These are phyloP conservation scores for Fraxinus latifolia DNA, from an alignment of 305 asterid genomes.

Conservation along the genomic window DNA sequence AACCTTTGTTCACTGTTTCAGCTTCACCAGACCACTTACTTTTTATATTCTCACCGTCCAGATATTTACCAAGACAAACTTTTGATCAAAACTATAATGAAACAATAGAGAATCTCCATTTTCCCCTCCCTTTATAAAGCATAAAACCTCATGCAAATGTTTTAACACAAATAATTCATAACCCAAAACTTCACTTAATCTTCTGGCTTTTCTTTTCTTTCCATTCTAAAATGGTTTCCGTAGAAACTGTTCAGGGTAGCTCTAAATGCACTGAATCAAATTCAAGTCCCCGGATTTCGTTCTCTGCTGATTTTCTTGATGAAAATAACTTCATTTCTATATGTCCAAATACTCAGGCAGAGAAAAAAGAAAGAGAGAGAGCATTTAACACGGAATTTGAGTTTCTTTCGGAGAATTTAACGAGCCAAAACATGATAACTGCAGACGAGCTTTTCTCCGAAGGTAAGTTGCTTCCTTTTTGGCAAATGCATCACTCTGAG, in stretches of 20 bases:
- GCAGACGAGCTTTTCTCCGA: slow-evolving; percentile 79
- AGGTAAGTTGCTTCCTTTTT: slow-evolving; percentile 71
- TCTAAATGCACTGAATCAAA: slow-evolving; percentile 26
- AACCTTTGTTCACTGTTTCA: slow-evolving; percentile 35
- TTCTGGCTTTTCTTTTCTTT: neutral
- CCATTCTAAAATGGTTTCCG: slow-evolving; percentile 46
- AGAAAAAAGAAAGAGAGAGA: slow-evolving; percentile 27
- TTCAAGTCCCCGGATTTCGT: slow-evolving; percentile 69
- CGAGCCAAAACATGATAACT: slow-evolving; percentile 42
- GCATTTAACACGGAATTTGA: slow-evolving; percentile 51
- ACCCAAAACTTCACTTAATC: neutral
- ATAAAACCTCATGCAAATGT: slow-evolving; percentile 19
- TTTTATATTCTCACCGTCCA: slow-evolving; percentile 34
- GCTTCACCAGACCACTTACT: slow-evolving; percentile 40
- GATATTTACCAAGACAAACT: neutral
- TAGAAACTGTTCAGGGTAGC: slow-evolving; percentile 30
- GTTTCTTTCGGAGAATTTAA: slow-evolving; percentile 53
- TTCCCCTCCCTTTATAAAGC: slow-evolving; percentile 27
- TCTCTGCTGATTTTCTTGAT: slow-evolving; percentile 84
- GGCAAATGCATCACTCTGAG: slow-evolving; percentile 52
- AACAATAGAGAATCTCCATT: neutral
- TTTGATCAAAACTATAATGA: neutral
- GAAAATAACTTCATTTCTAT: slow-evolving; percentile 68
- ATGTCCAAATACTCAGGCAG: slow-evolving; percentile 38
- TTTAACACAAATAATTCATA: neutral